Evolutionary conservation across 345 rosid genomes (phyloP), one percentile per base, ranked within the genome.

Genomic region (Populus ilicifolia): DNA sequence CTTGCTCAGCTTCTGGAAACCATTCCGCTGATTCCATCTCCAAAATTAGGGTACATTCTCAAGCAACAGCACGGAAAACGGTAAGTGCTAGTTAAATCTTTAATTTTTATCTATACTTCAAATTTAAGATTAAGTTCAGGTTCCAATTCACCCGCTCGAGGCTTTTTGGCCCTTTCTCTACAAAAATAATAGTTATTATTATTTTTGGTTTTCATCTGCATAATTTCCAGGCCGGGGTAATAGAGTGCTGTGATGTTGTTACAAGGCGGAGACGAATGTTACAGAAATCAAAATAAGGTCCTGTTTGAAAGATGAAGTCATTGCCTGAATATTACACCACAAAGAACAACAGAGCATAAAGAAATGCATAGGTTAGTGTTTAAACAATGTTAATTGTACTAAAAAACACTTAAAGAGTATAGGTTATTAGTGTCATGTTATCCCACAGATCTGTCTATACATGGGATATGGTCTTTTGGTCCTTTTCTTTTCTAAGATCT

Each of bases 191-290:
- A 1, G 13, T 46, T 29, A 33, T 4, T 33, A 33, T 0, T 65
- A 48, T 69, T 1, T 25, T 14, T 27, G 27, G 52, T 48, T 29
- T 16, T 23, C 17, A 6, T 39, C 50, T 59, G 1, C 52, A 16
- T 5, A 4, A 67, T 23, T 65, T 56, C 16, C 89, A 92, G 94
- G 91, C 70, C n/a, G 87, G 87, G 75, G 82, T 81, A 62, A 77
- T 84, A 20, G 93, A 90, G 81, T 92, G 94, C 74, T 88, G 92
- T 29, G 90, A 92, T 66, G 88, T 90, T 14, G 67, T 52, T 66
- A 75, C 46, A 56, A 21, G 67, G 70, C 17, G 7, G 84, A 73
- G 44, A 65, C 33, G 2, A 81, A 80, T 14, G 56, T 73, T 71
- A 68, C 87, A 48, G 73, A 83, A 29, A 82, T 92, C 83, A 86